Evolutionary conservation across 2,329 filamentous ascomycete species (phyloP).

Genomic region (Cryphonectria naterciae): DNA sequence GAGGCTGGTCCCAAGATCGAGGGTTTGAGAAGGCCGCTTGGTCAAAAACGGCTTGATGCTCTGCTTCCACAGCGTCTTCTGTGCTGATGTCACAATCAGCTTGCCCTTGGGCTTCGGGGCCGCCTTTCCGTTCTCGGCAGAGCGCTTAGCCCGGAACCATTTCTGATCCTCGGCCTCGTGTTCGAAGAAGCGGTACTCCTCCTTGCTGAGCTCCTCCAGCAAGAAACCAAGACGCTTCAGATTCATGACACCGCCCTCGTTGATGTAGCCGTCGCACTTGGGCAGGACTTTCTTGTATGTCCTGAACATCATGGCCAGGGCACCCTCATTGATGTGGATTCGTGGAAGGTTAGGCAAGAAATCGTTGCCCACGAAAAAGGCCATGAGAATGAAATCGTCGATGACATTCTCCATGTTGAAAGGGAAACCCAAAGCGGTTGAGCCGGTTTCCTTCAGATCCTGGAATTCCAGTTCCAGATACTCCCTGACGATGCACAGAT

Average conservation of each 20-base stretch:
- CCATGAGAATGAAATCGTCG: conserved; percentile 99
- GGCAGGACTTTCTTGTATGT: conserved; percentile 92
- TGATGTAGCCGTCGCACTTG: conserved; percentile 90
- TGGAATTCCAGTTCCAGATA: conserved; percentile 97
- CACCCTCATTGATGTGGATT: conserved; percentile 97
- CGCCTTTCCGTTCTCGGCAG: conserved; percentile 71
- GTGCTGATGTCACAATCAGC: conserved; percentile 74
- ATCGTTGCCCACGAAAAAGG: conserved; percentile 99
- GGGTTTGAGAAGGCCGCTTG: conserved; percentile 63
- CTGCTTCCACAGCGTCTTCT: conserved; percentile 80
- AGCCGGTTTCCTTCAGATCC: conserved; percentile 76
- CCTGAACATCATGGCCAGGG: conserved; percentile 94
- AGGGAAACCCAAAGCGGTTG: conserved; percentile 64
- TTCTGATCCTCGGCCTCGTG: conserved; percentile 83
- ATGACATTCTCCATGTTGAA: conserved; percentile 97
- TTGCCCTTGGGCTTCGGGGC: conserved; percentile 59
- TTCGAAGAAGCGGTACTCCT: conserved; percentile 93
- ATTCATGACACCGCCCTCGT: conserved; percentile 92
- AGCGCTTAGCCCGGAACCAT: conserved; percentile 89
- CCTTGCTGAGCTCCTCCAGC: conserved; percentile 81
- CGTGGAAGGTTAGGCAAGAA: conserved; percentile 96
- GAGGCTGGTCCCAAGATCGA: conserved; percentile 75
- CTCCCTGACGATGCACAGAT: conserved; percentile 95
- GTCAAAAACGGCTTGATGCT: conserved; percentile 82
- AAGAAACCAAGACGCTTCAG: conserved; percentile 76